phyloP scores from a whole-genome alignment of 768 basidiomycete species.

The Phylloporus arenicola region DNA sequence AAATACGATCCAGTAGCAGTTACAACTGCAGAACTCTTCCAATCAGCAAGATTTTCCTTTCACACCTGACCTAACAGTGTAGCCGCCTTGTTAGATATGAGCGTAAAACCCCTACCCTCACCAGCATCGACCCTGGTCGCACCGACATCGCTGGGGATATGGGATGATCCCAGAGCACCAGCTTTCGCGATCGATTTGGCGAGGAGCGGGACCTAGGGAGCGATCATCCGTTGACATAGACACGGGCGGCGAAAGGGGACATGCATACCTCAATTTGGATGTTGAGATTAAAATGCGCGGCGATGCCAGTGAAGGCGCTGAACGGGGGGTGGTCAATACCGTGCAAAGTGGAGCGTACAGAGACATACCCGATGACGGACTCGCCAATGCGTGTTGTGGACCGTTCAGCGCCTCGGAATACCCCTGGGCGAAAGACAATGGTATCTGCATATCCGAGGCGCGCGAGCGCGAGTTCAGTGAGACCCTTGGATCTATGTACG shows the following conservation, averaged over 20 bases:
- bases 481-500: conserved; percentile 57
- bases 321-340: too few species aligned
- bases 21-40: not conserved
- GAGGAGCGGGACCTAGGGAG: conserved; percentile 43
- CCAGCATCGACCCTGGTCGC: conserved; percentile 36
- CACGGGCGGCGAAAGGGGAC: not conserved
- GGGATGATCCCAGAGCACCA: conserved; percentile 48
- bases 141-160: conserved; percentile 39
- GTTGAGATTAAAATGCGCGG: conserved; percentile 35
- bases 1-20: too few species aligned
- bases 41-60: not conserved
- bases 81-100: conserved; percentile 52
- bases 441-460: conserved; percentile 64
- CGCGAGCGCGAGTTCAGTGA: conserved; percentile 66
- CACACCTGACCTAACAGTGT: conserved; percentile 32
- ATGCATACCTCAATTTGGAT: conserved; percentile 42
- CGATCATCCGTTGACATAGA: not conserved
- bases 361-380: conserved; percentile 37
- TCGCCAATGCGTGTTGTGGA: conserved; percentile 38
- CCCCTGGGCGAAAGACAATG: conserved; percentile 61
- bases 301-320: conserved; percentile 35
- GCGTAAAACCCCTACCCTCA: conserved; percentile 41
- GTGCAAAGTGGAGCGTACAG: not conserved
- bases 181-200: conserved; percentile 51
- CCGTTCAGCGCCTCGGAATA: conserved; percentile 47